Evolutionary conservation across 805 yeast species (phyloP).

Genomic region (Myxozyma sirexii): DNA sequence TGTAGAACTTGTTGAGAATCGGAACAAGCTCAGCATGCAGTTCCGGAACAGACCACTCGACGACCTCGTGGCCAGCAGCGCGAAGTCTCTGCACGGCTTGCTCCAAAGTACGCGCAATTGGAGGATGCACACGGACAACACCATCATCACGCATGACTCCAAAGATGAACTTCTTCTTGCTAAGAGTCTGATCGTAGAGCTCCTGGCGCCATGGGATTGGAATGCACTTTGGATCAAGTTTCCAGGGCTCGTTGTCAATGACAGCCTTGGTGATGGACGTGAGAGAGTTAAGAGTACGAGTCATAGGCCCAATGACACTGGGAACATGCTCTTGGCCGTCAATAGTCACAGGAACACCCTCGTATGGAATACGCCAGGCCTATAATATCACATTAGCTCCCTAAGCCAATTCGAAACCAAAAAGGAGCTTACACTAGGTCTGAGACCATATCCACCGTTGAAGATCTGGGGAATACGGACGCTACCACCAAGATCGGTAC

Average conservation of each 20-base stretch:
- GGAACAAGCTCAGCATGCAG: conserved; percentile 43
- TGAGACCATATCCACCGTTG: conserved; percentile 53
- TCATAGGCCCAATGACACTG: conserved; percentile 55
- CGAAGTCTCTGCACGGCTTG: conserved; percentile 56
- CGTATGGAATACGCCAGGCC: conserved; percentile 36
- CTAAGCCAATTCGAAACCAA: not conserved
- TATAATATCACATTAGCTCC: not conserved
- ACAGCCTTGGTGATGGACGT: conserved; percentile 47
- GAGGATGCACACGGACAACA: conserved; percentile 57
- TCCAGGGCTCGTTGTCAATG: conserved; percentile 51
- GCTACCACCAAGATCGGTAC: conserved; percentile 59
- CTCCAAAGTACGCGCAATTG: conserved; percentile 56
- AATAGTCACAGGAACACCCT: conserved; percentile 45
- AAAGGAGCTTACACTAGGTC: conserved; percentile 23
- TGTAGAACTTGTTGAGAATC: conserved; percentile 46
- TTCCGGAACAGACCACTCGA: conserved; percentile 51
- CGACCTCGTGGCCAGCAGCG: conserved; percentile 58
- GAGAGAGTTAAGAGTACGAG: conserved; percentile 46
- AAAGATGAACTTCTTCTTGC: conserved; percentile 45
- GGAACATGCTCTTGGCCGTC: conserved; percentile 59
- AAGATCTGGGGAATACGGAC: conserved; percentile 54
- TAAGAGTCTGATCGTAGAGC: conserved; percentile 31
- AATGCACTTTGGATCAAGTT: conserved; percentile 52
- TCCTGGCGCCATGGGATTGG: conserved; percentile 55
- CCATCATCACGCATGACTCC: conserved; percentile 54